phyloP scores from a whole-genome alignment of 2,329 filamentous ascomycete species.

The Immersiporthe knoxdaviesiana region DNA sequence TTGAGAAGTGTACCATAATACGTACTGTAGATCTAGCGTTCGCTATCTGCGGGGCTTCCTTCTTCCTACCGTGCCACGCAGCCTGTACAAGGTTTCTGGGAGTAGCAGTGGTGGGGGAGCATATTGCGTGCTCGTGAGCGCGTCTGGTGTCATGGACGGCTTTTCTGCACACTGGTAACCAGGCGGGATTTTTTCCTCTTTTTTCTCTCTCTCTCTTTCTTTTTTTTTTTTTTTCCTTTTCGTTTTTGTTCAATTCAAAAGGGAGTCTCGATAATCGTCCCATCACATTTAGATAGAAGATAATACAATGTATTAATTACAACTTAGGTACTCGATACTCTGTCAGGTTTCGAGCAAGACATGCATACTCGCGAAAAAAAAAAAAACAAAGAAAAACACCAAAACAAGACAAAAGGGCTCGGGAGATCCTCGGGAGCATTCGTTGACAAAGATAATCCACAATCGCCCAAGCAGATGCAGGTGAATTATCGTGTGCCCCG shows the following conservation, averaged over 20 bases:
- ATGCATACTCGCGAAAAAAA: too few species aligned
- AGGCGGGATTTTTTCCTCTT: neutral
- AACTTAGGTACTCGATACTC: neutral
- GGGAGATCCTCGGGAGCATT: neutral
- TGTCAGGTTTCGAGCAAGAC: neutral
- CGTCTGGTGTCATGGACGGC: slow-evolving; percentile 26
- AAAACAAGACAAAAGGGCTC: too few species aligned
- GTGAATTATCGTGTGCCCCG: neutral
- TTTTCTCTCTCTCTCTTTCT: too few species aligned
- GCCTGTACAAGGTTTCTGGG: neutral
- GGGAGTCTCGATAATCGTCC: neutral
- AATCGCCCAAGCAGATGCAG: neutral
- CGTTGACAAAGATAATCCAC: neutral
- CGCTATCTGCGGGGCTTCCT: slow-evolving; percentile 28
- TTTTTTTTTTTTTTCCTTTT: too few species aligned
- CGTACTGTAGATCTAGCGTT: neutral
- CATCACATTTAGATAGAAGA: neutral
- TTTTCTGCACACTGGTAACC: neutral
- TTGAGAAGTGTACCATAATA: neutral
- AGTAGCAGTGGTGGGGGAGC: slow-evolving; percentile 12
- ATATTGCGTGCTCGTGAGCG: slow-evolving; percentile 27
- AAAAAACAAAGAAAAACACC: too few species aligned
- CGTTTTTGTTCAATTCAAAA: too few species aligned
- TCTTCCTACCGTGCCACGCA: slow-evolving; percentile 1
- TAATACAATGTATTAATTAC: too few species aligned